These are phyloP conservation scores for Globisporangium paddicum DNA, from an alignment of 352 stramenopile genomes.

Conservation along the genomic window DNA sequence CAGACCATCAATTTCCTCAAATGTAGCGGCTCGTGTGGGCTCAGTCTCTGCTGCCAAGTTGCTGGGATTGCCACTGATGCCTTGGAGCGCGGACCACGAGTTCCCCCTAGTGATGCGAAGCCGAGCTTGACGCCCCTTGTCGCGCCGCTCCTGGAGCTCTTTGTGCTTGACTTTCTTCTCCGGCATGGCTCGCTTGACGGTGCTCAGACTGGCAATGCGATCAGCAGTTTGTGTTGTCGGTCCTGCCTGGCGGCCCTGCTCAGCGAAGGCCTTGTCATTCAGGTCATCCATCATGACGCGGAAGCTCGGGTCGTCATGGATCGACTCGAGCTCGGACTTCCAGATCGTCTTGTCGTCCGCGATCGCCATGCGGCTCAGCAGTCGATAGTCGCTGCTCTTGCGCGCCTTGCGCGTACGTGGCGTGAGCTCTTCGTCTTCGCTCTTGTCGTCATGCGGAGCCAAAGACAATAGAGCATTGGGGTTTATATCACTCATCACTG, in stretches of 20 bases:
- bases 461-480: background rate
- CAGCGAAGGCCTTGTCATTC: background rate
- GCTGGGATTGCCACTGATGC: background rate
- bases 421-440: constrained; percentile 13
- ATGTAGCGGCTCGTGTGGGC: background rate
- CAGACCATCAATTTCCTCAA: constrained; percentile 6
- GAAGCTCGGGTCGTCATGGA: constrained; percentile 36
- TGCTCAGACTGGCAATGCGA: background rate
- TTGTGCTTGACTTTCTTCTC: constrained; percentile 67
- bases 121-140: constrained; percentile 49
- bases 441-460: background rate
- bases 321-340: constrained; percentile 43
- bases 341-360: constrained; percentile 44
- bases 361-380: constrained; percentile 52
- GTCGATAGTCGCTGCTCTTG: constrained; percentile 49
- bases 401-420: constrained; percentile 22
- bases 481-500: too few species aligned
- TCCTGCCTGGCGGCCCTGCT: background rate
- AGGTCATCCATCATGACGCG: constrained; percentile 1
- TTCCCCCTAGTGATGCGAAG: constrained; percentile 20
- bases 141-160: constrained; percentile 48
- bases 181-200: constrained; percentile 21
- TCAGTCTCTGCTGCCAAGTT: background rate
- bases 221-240: background rate
- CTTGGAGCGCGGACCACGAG: constrained; percentile 3